Percentiles rank a stretch among this genome's conserved stretches.
Conservation (phyloP, 768 basidiomycete species). For the Lentinula edodes region DNA sequence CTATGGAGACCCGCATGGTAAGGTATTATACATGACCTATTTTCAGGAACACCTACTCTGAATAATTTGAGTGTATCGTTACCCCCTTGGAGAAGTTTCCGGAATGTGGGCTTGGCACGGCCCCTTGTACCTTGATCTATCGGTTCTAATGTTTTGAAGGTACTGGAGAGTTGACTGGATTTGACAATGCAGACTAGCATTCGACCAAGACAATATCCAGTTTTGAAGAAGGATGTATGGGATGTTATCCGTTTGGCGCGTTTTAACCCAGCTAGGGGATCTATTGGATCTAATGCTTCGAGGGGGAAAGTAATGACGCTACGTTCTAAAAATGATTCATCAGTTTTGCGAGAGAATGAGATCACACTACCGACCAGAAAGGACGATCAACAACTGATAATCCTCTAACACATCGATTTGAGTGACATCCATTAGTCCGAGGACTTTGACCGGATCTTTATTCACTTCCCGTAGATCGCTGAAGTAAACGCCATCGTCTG, state of each 20-base stretch:
- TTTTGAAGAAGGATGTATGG: slow-evolving; percentile 97
- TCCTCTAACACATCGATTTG: slow-evolving; percentile 97
- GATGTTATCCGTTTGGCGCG: slow-evolving; percentile 93
- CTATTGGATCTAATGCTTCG: slow-evolving; percentile 84
- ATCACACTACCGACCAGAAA: slow-evolving; percentile 64
- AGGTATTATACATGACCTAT: neutral
- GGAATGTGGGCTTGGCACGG: slow-evolving; percentile 85
- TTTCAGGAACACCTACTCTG: slow-evolving; percentile 47
- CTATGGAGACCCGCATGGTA: slow-evolving; percentile 30
- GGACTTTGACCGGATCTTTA: slow-evolving; percentile 83
- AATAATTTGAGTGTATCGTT: slow-evolving; percentile 92
- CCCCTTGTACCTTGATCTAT: slow-evolving; percentile 84
- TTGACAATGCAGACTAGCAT: slow-evolving; percentile 97
- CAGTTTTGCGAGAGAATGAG: neutral
- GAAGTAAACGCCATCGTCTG: slow-evolving; percentile 94
- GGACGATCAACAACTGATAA: slow-evolving; percentile 91
- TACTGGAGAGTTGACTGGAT: slow-evolving; percentile 89
- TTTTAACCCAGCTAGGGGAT: slow-evolving; percentile 87
- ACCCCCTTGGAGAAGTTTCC: slow-evolving; percentile 88
- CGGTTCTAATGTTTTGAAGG: slow-evolving; percentile 95
- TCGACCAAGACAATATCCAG: slow-evolving; percentile 85
- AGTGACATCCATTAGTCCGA: slow-evolving; percentile 82
- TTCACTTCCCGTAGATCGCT: slow-evolving; percentile 76
- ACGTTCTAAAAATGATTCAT: slow-evolving; percentile 53
- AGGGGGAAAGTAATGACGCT: slow-evolving; percentile 95